Percentiles rank a stretch among this genome's conserved stretches.
These are phyloP conservation scores for Prunus fruticosa DNA, from an alignment of 306 rosid genomes.

Conservation along the genomic window DNA sequence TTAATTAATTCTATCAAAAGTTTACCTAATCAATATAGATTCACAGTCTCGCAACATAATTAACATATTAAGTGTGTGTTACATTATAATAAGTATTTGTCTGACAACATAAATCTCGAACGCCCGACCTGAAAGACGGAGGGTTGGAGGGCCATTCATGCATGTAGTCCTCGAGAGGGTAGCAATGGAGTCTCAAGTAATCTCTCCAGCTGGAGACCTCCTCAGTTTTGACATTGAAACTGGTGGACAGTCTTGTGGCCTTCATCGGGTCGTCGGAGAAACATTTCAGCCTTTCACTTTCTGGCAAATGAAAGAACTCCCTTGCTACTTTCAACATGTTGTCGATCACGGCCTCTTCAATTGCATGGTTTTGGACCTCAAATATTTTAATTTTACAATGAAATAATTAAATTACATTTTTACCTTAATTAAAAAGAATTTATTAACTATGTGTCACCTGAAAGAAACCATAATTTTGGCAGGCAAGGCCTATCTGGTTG, in stretches of 20 bases:
- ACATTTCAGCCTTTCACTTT: conserved; percentile 19
- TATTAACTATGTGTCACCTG: conserved; percentile 7
- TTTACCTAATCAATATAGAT: too few relatives aligned
- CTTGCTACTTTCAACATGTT: conserved; percentile 19
- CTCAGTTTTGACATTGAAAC: conserved; percentile 32
- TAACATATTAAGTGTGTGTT: background rate
- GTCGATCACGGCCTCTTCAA: conserved; percentile 19
- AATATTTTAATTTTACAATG: background rate
- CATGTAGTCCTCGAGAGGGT: conserved; percentile 29
- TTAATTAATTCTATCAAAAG: too few relatives aligned
- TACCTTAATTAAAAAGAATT: background rate
- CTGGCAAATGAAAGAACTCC: conserved; percentile 28
- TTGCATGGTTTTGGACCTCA: conserved; percentile 31
- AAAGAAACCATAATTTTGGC: conserved; percentile 31
- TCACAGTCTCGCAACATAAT: background rate
- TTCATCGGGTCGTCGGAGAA: conserved; percentile 29
- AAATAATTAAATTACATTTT: background rate
- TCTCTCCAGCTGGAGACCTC: conserved; percentile 28
- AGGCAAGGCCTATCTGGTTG: conserved; percentile 28
- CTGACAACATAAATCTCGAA: too few relatives aligned
- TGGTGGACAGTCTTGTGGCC: conserved; percentile 22
- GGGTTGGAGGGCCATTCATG: conserved; percentile 33
- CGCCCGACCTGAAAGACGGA: conserved; percentile 17
- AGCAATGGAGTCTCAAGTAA: conserved; percentile 30
- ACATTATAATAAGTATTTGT: too few relatives aligned